Conservation (phyloP, 805 yeast genomes). For the Candida chilensis region DNA sequence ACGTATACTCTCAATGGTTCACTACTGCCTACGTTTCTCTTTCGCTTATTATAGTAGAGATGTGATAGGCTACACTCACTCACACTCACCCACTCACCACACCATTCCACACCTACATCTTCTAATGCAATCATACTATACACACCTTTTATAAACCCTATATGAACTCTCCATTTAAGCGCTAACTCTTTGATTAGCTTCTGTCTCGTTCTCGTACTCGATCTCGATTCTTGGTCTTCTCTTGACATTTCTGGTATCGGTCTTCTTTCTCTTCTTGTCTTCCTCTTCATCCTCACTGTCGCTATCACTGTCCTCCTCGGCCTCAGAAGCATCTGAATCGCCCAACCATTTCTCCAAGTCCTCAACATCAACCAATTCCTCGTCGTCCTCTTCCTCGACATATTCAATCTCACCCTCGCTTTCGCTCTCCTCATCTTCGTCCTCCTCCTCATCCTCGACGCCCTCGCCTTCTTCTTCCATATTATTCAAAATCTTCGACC, state of each 20-base stretch:
- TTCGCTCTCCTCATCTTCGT: constrained; percentile 9
- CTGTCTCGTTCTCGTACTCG: constrained; percentile 72
- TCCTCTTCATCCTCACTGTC: constrained; percentile 21
- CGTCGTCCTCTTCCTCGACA: constrained; percentile 86
- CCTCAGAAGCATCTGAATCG: constrained; percentile 31
- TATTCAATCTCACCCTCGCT: constrained; percentile 62
- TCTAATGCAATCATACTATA: too few relatives aligned
- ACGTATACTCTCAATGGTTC: too few relatives aligned
- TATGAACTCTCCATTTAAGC: neutral
- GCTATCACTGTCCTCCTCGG: constrained; percentile 21
- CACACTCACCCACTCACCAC: too few relatives aligned
- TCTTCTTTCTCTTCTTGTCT: constrained; percentile 23
- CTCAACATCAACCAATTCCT: constrained; percentile 85
- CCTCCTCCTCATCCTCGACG: constrained; percentile 52
- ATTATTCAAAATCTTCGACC: constrained; percentile 86
- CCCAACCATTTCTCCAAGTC: constrained; percentile 86
- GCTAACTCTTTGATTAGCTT: neutral
- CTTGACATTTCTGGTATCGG: constrained; percentile 14
- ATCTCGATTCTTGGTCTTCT: constrained; percentile 73
- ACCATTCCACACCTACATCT: too few relatives aligned
- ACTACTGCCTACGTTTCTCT: too few relatives aligned
- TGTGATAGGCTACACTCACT: too few relatives aligned
- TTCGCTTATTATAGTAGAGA: too few relatives aligned
- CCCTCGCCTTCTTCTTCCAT: constrained; percentile 50
- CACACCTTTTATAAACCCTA: neutral